Percentiles rank a stretch among this genome's conserved stretches.
These are phyloP conservation scores for Pinus taeda DNA, from an alignment of 75 land plant species.

Conservation along the genomic window DNA sequence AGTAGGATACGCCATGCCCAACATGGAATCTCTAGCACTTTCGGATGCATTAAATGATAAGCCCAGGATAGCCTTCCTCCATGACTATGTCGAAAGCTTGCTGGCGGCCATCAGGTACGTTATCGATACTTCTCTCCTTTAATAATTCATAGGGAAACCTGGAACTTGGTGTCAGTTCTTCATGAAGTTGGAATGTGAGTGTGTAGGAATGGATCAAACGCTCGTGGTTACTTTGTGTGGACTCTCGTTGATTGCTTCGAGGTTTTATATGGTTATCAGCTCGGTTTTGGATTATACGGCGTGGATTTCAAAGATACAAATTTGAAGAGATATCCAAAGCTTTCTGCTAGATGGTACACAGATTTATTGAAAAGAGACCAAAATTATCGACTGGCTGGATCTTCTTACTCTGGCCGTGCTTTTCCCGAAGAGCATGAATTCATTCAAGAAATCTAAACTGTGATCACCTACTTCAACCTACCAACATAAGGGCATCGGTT, in stretches of 20 bases:
- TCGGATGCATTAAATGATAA: not conserved
- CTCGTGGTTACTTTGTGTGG: conserved; percentile 26
- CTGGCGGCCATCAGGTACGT: not conserved
- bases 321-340: conserved; percentile 22
- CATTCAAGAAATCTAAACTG: too few species aligned
- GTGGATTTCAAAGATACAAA: conserved; percentile 36
- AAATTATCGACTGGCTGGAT: not conserved
- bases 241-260: conserved; percentile 26
- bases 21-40: not conserved
- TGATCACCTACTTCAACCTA: too few species aligned
- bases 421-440: too few species aligned
- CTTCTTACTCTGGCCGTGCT: too few species aligned
- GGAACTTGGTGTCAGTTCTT: not conserved
- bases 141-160: too few species aligned
- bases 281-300: conserved; percentile 30
- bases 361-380: conserved; percentile 16
- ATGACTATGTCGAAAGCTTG: not conserved
- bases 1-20: not conserved
- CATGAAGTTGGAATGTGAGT: not conserved
- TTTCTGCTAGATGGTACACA: conserved; percentile 34
- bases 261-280: conserved; percentile 14
- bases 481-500: too few species aligned
- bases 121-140: not conserved
- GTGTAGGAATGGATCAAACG: conserved; percentile 33
- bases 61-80: not conserved